Conservation (phyloP, 768 basidiomycete genomes). For the Trametes gibbosa region DNA sequence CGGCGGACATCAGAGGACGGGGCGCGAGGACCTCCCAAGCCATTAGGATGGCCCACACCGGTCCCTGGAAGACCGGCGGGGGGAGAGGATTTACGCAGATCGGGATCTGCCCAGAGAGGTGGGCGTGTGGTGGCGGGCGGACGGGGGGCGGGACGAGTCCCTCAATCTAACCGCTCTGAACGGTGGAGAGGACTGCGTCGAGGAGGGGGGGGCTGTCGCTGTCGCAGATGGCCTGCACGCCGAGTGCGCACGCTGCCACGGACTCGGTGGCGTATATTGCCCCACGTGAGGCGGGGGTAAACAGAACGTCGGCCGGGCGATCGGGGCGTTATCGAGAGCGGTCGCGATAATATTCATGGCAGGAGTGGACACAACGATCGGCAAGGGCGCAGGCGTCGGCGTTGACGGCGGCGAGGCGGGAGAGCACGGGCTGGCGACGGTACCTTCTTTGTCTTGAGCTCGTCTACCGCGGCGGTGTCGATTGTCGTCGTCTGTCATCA, state of each 20-base stretch:
- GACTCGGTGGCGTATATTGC: constrained; percentile 15
- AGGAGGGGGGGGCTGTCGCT: no score
- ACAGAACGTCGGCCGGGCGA: constrained; percentile 3
- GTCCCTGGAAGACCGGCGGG: neutral
- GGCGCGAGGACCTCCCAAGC: neutral
- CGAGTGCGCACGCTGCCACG: neutral
- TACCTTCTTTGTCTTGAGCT: no score
- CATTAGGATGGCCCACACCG: neutral
- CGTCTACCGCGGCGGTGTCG: no score
- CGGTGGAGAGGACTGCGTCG: neutral
- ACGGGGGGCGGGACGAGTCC: neutral
- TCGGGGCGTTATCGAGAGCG: constrained; percentile 8
- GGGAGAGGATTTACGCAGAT: constrained; percentile 1
- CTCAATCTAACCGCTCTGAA: constrained; percentile 12
- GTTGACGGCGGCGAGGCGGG: no score
- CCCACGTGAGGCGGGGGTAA: constrained; percentile 8
- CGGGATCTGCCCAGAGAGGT: neutral
- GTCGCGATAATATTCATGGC: neutral
- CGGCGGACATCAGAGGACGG: neutral
- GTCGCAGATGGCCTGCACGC: no score
- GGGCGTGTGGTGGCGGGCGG: neutral
- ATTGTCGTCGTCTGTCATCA: no score
- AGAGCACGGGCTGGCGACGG: no score
- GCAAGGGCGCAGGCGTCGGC: neutral
- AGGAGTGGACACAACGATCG: neutral